Evolutionary conservation across 163 green algal genomes (phyloP).

Genomic region (Chlorella variabilis): DNA sequence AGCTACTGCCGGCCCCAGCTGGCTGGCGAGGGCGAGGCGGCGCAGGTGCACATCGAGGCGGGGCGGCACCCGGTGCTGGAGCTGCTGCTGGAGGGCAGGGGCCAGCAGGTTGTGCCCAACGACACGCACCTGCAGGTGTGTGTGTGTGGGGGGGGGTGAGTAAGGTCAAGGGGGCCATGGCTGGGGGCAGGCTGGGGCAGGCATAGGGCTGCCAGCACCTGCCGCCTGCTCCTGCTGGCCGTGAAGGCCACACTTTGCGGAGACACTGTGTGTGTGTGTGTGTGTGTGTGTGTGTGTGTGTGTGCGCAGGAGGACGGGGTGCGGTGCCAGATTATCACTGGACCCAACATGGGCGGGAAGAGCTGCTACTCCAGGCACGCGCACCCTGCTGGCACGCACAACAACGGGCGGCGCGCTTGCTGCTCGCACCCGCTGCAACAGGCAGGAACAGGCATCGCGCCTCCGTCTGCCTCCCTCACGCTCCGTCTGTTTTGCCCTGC

Average conservation of each 20-base stretch:
- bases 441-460: too few relatives aligned
- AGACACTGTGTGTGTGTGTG: too few relatives aligned
- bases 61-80: conserved; percentile 87
- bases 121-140: conserved; percentile 45
- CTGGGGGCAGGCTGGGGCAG: too few relatives aligned
- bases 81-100: conserved; percentile 50
- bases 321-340: conserved; percentile 76
- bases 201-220: too few relatives aligned
- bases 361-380: conserved; percentile 77
- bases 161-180: too few relatives aligned
- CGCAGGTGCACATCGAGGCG: conserved; percentile 60
- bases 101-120: conserved; percentile 76
- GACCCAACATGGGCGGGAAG: conserved; percentile 97
- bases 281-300: not conserved
- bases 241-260: too few relatives aligned
- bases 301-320: conserved; percentile 27
- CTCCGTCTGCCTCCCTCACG: too few relatives aligned
- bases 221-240: too few relatives aligned
- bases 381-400: too few relatives aligned
- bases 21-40: conserved; percentile 31
- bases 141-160: not conserved
- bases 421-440: too few relatives aligned
- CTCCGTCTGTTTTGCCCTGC: not conserved
- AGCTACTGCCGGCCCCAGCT: conserved; percentile 69
- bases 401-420: not conserved